Conservation (phyloP, 208 protist species). For the Wallacemonas collosoma region DNA sequence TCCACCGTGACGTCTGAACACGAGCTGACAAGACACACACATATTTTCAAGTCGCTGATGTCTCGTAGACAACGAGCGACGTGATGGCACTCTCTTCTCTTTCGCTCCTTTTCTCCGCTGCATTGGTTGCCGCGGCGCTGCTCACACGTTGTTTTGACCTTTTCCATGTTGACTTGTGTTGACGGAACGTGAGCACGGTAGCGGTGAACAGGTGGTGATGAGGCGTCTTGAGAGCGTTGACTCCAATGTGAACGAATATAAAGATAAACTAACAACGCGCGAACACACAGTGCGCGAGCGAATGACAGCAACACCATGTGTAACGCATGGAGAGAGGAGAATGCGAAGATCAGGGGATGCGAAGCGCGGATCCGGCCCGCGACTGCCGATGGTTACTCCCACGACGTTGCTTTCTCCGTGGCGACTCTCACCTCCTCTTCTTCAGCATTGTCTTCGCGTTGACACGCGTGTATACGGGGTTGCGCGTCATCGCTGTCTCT, state of each 20-base stretch:
- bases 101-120: slow-evolving; percentile 21
- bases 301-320: no score
- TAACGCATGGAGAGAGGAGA: no score
- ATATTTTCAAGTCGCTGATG: not conserved
- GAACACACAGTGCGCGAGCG: no score
- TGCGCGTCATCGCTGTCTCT: no score
- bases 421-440: no score
- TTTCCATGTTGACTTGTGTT: slow-evolving; percentile 8
- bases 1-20: slow-evolving; percentile 14
- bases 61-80: not conserved
- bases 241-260: not conserved
- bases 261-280: not conserved
- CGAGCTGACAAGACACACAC: not conserved
- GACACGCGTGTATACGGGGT: no score
- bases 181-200: slow-evolving; percentile 1
- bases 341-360: no score
- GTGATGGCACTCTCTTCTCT: not conserved
- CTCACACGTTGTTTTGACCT: slow-evolving; percentile 10
- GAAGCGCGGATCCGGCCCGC: no score
- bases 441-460: no score
- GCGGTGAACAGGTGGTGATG: not conserved
- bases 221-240: not conserved
- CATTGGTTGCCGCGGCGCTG: slow-evolving; percentile 15
- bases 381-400: no score
- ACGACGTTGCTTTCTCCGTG: no score